Conservation (phyloP, 2,329 filamentous ascomycete species). For the Aspergillus pseudoviridinutans region DNA sequence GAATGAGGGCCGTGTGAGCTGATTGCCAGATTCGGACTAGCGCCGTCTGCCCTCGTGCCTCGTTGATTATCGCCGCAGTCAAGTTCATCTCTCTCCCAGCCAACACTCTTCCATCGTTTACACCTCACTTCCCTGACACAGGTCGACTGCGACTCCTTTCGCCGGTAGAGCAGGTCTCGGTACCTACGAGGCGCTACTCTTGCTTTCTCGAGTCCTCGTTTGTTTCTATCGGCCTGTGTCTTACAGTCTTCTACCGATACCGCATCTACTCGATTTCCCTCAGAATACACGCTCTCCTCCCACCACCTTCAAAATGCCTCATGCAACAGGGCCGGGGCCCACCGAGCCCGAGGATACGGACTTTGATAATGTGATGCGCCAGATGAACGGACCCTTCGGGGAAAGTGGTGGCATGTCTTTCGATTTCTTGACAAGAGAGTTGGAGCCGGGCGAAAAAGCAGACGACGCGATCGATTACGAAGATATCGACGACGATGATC, state of each 20-base stretch:
- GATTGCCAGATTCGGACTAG: constrained; percentile 25
- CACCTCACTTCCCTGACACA: not conserved
- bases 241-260: not conserved
- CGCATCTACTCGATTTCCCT: not conserved
- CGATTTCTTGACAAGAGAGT: constrained; percentile 39
- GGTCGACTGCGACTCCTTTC: not conserved
- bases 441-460: constrained; percentile 67
- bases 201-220: not conserved
- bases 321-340: constrained; percentile 30
- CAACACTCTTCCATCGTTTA: not conserved
- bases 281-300: constrained; percentile 1
- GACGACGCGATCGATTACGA: constrained; percentile 89
- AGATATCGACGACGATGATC: constrained; percentile 86
- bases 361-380: constrained; percentile 40
- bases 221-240: not conserved
- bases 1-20: constrained; percentile 10
- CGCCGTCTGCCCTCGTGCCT: constrained; percentile 8
- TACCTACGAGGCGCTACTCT: not conserved
- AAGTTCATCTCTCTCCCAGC: not conserved
- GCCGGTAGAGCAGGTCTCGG: constrained; percentile 8
- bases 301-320: constrained; percentile 32
- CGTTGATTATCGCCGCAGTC: not conserved
- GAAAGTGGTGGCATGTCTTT: constrained; percentile 28
- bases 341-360: constrained; percentile 33
- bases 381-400: constrained; percentile 36